phyloP scores from a whole-genome alignment of 2,329 filamentous ascomycete species.

The Paecilomyces niveus region DNA sequence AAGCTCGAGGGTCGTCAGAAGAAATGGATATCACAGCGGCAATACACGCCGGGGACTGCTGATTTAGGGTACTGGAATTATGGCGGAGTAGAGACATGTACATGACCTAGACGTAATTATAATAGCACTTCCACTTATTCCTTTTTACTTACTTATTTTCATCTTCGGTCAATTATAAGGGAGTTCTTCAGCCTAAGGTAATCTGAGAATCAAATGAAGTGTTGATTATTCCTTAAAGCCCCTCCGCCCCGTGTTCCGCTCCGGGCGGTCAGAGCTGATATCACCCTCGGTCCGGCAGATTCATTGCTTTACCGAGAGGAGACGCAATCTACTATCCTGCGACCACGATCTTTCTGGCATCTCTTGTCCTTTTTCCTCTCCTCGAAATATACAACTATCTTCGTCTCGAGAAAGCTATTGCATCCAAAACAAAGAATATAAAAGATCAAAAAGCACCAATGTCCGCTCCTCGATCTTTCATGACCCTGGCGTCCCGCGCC shows the following conservation, averaged over 20 bases:
- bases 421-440: no score
- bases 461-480: neutral
- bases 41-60: neutral
- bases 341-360: neutral
- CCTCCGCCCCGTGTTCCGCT: neutral
- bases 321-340: neutral
- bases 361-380: no score
- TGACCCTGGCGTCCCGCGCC: neutral
- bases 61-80: neutral
- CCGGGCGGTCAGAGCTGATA: neutral
- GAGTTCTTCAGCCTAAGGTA: neutral
- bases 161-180: no score
- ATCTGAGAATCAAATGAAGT: neutral
- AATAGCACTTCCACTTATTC: neutral
- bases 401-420: no score
- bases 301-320: neutral
- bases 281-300: neutral
- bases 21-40: neutral
- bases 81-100: neutral
- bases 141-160: no score
- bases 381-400: no score
- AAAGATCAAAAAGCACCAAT: neutral
- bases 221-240: neutral
- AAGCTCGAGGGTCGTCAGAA: neutral
- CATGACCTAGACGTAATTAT: neutral